Percentiles rank a stretch among this genome's conserved stretches.
Evolutionary conservation across 2,329 filamentous ascomycete genomes (phyloP).

Genomic region (Cytospora chrysosperma): DNA sequence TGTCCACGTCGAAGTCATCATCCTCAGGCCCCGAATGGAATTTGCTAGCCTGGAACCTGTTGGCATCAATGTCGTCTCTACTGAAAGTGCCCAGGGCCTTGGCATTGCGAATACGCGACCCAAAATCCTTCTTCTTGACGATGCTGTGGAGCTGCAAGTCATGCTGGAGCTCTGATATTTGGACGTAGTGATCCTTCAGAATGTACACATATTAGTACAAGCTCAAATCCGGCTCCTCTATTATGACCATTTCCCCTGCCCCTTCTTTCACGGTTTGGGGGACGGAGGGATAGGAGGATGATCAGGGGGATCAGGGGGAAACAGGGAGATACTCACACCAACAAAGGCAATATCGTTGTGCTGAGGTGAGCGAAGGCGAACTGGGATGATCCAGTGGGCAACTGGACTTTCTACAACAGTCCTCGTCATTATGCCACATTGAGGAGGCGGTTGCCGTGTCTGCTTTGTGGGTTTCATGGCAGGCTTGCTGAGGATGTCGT

Average conservation of each 20-base stretch:
- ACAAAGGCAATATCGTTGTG: constrained; percentile 85
- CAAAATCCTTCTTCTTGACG: constrained; percentile 77
- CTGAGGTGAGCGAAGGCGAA: constrained; percentile 66
- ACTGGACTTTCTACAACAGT: constrained; percentile 76
- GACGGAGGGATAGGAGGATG: neutral
- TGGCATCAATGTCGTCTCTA: constrained; percentile 33
- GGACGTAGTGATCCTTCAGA: constrained; percentile 69
- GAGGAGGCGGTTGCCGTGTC: constrained; percentile 43
- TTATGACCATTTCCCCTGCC: neutral
- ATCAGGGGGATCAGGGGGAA: neutral
- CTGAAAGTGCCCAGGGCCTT: constrained; percentile 63
- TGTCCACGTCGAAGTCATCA: constrained; percentile 38
- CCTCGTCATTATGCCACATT: constrained; percentile 71
- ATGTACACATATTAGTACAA: constrained; percentile 13
- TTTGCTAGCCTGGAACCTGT: constrained; percentile 19
- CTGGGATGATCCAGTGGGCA: constrained; percentile 74
- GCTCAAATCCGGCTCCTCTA: constrained; percentile 25
- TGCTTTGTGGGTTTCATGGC: constrained; percentile 32
- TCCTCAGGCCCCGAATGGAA: constrained; percentile 37
- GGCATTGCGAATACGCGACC: constrained; percentile 74
- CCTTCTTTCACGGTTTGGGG: constrained; percentile 2
- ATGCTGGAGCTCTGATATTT: constrained; percentile 71
- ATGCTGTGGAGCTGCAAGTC: constrained; percentile 73
- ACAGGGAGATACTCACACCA: constrained; percentile 54
- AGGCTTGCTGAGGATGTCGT: constrained; percentile 42